A percentile compares a stretch with the other conserved stretches of the same genome.
phyloP scores from a whole-genome alignment of 805 yeast genomes.

The Ogataea saltuana region DNA sequence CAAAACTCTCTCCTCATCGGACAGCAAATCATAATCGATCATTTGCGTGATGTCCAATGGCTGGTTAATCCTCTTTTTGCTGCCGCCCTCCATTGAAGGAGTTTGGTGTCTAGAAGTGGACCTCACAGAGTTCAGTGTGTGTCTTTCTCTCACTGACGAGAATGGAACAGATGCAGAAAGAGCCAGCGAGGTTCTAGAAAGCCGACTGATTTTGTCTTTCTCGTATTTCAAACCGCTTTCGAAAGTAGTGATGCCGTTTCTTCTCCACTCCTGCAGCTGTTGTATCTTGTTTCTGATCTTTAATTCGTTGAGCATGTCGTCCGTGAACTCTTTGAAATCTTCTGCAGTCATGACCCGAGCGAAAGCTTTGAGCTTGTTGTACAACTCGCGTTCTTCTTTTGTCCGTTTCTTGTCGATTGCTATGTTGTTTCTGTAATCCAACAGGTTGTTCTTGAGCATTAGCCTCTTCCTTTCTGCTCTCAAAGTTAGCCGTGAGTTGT shows the following conservation, averaged over 20 bases:
- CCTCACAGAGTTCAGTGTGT: slow-evolving; percentile 33
- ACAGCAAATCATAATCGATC: slow-evolving; percentile 77
- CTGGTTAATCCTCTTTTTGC: slow-evolving; percentile 43
- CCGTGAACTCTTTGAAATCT: slow-evolving; percentile 76
- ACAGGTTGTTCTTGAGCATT: slow-evolving; percentile 69
- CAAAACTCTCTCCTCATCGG: slow-evolving; percentile 83
- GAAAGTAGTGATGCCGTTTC: slow-evolving; percentile 79
- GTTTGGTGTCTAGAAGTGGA: slow-evolving; percentile 34
- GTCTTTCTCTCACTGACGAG: slow-evolving; percentile 30
- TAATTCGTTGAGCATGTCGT: slow-evolving; percentile 74
- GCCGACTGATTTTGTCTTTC: slow-evolving; percentile 75
- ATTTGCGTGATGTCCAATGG: slow-evolving; percentile 74
- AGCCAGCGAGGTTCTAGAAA: slow-evolving; percentile 34
- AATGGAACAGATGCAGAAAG: slow-evolving; percentile 39
- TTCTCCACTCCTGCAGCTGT: slow-evolving; percentile 91
- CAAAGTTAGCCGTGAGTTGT: slow-evolving; percentile 83
- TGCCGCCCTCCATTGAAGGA: slow-evolving; percentile 22
- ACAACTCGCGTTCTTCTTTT: slow-evolving; percentile 86
- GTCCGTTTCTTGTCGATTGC: slow-evolving; percentile 81
- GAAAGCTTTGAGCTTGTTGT: slow-evolving; percentile 73
- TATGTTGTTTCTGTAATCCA: slow-evolving; percentile 83
- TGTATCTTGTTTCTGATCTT: slow-evolving; percentile 78
- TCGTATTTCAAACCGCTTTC: slow-evolving; percentile 87
- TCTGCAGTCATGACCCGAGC: slow-evolving; percentile 77
- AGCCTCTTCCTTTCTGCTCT: slow-evolving; percentile 92